These are phyloP conservation scores for Aspergillus eucalypticola DNA, from an alignment of 2,329 filamentous ascomycete species.

Conservation along the genomic window DNA sequence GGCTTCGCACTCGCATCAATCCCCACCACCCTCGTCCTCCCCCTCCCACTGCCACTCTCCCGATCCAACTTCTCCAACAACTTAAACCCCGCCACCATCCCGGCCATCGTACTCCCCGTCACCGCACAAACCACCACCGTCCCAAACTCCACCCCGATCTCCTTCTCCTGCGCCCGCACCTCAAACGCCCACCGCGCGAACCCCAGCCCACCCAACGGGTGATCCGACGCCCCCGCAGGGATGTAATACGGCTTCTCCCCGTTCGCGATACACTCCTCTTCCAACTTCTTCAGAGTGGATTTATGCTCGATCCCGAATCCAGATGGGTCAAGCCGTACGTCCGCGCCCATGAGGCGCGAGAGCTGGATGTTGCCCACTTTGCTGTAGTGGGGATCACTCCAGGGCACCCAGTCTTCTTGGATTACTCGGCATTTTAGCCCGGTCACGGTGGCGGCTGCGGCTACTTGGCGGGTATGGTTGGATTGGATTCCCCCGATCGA, in stretches of 20 bases:
- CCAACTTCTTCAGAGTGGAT: slow-evolving; percentile 56
- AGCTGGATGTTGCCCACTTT: slow-evolving; percentile 72
- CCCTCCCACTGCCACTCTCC: slow-evolving; percentile 8
- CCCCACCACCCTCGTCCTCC: slow-evolving; percentile 54
- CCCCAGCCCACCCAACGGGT: slow-evolving; percentile 68
- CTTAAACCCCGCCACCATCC: slow-evolving; percentile 73
- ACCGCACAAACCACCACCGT: slow-evolving; percentile 69
- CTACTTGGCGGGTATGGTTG: slow-evolving; percentile 69
- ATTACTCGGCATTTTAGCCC: slow-evolving; percentile 56
- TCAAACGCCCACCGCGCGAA: slow-evolving; percentile 73
- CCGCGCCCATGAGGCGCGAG: slow-evolving; percentile 66
- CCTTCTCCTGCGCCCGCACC: slow-evolving; percentile 63
- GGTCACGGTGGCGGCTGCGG: slow-evolving; percentile 60
- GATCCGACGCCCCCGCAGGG: slow-evolving; percentile 69
- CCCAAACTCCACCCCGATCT: slow-evolving; percentile 65
- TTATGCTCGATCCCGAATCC: slow-evolving; percentile 71
- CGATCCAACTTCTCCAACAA: slow-evolving; percentile 54
- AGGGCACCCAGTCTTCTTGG: slow-evolving; percentile 70
- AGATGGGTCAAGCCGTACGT: slow-evolving; percentile 61
- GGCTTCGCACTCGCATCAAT: slow-evolving; percentile 65
- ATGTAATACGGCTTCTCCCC: slow-evolving; percentile 70
- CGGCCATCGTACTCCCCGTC: slow-evolving; percentile 69
- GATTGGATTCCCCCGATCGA: slow-evolving; percentile 69
- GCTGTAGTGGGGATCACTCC: slow-evolving; percentile 60
- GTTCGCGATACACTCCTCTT: slow-evolving; percentile 52